phyloP scores from a whole-genome alignment of 495 filamentous ascomycete genomes.

The Aspergillus incahuasiensis region DNA sequence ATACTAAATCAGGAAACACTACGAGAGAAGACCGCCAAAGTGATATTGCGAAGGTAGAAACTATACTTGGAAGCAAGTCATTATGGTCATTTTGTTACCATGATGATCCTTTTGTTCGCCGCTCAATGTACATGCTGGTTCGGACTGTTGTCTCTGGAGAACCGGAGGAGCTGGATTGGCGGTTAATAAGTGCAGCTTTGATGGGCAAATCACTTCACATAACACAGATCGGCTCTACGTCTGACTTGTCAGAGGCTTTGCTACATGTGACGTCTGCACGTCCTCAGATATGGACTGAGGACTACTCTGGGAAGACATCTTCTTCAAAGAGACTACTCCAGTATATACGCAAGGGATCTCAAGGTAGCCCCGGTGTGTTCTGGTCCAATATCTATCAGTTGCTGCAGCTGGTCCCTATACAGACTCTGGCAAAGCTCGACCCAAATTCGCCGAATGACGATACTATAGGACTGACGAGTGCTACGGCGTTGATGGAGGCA shows the following conservation, averaged over 20 bases:
- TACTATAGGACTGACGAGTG: constrained; percentile 23
- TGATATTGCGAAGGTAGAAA: constrained; percentile 42
- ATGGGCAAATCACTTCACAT: constrained; percentile 64
- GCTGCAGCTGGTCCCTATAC: constrained; percentile 53
- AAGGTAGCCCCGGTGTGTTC: constrained; percentile 60
- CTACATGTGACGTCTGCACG: constrained; percentile 53
- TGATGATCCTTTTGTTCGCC: constrained; percentile 67
- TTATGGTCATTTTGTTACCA: constrained; percentile 72
- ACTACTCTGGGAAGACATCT: constrained; percentile 62
- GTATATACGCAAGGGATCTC: constrained; percentile 81
- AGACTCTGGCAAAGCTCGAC: constrained; percentile 45
- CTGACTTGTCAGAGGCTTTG: constrained; percentile 61
- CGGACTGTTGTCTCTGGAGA: constrained; percentile 53
- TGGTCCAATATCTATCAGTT: constrained; percentile 65
- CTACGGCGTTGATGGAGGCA: constrained; percentile 50
- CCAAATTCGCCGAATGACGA: constrained; percentile 34
- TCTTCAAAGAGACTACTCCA: constrained; percentile 57
- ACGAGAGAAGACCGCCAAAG: constrained; percentile 49
- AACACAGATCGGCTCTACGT: constrained; percentile 67
- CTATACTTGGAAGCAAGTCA: constrained; percentile 57
- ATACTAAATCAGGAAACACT: constrained; percentile 33
- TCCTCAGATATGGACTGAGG: constrained; percentile 70
- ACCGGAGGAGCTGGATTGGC: constrained; percentile 53
- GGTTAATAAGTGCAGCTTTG: constrained; percentile 60
- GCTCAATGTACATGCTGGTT: constrained; percentile 64